phyloP scores from a whole-genome alignment of 306 rosid genomes.

The Prunus padus region DNA sequence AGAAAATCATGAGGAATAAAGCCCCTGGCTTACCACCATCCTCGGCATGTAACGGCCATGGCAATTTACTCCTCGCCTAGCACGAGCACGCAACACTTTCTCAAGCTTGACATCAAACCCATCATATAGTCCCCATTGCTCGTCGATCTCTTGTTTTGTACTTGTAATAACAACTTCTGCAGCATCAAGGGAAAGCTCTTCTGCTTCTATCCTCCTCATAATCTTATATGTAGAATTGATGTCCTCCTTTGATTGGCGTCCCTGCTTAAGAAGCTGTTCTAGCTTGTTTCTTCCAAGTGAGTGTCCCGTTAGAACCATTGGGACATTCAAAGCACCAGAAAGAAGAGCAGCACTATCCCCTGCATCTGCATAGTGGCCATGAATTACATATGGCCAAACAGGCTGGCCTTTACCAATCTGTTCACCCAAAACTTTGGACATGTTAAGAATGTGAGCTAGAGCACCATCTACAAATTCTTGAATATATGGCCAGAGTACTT shows the following conservation, averaged over 20 bases:
- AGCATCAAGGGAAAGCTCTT: conserved; percentile 85
- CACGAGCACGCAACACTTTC: conserved; percentile 83
- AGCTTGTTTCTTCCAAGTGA: conserved; percentile 92
- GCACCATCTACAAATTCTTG: conserved; percentile 96
- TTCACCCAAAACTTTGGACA: conserved; percentile 89
- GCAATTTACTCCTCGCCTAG: conserved; percentile 75
- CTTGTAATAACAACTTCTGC: conserved; percentile 95
- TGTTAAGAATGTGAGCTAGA: conserved; percentile 78
- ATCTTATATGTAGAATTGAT: conserved; percentile 84
- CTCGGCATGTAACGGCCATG: conserved; percentile 91
- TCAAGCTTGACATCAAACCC: conserved; percentile 92
- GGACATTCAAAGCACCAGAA: conserved; percentile 89
- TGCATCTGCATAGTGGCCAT: conserved; percentile 92
- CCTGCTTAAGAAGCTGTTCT: conserved; percentile 89
- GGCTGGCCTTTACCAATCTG: conserved; percentile 81
- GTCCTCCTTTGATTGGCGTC: conserved; percentile 87
- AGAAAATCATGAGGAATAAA: background rate
- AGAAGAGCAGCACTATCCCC: conserved; percentile 92
- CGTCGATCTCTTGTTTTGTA: conserved; percentile 83
- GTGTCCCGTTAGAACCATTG: conserved; percentile 90
- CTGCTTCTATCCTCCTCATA: conserved; percentile 89
- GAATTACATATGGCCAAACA: conserved; percentile 91
- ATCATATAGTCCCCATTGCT: conserved; percentile 95
- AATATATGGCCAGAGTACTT: conserved; percentile 83
- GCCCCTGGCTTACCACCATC: conserved; percentile 68